Conservation (phyloP, 257 asterid genomes). For the Prunella vulgaris region DNA sequence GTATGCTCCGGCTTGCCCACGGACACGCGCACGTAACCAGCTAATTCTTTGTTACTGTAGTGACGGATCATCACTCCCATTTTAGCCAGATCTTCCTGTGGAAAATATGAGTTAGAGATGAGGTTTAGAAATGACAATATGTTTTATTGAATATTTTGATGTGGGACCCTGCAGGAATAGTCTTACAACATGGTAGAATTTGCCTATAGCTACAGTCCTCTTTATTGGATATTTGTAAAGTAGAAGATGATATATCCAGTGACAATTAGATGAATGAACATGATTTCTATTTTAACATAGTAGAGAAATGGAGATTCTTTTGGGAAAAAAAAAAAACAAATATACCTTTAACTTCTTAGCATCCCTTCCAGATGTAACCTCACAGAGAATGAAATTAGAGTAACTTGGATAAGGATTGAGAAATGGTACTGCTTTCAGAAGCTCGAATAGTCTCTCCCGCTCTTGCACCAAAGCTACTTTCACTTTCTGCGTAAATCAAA, state of each 20-base stretch:
- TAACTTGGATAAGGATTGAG: constrained; percentile 86
- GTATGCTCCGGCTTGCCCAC: constrained; percentile 97
- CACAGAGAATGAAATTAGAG: constrained; percentile 91
- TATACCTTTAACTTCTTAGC: constrained; percentile 95
- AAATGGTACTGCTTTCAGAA: constrained; percentile 82
- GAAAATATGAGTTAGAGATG: neutral
- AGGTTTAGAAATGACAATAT: neutral
- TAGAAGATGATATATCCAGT: neutral
- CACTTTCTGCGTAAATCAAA: constrained; percentile 56
- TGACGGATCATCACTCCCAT: constrained; percentile 97
- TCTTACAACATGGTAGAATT: no score
- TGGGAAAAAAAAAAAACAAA: neutral
- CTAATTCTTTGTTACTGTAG: constrained; percentile 79
- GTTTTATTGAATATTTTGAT: neutral
- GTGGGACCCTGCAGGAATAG: neutral
- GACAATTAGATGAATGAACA: neutral
- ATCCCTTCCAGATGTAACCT: constrained; percentile 82
- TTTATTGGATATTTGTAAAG: neutral
- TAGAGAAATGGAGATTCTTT: neutral
- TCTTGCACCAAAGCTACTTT: constrained; percentile 89
- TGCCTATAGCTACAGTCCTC: neutral
- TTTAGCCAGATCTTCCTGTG: constrained; percentile 84
- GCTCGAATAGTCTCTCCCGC: constrained; percentile 70
- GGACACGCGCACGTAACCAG: constrained; percentile 83
- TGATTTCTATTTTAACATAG: neutral